phyloP scores from a whole-genome alignment of 2,329 filamentous ascomycete genomes.

The Ceratocystis ficicola region DNA sequence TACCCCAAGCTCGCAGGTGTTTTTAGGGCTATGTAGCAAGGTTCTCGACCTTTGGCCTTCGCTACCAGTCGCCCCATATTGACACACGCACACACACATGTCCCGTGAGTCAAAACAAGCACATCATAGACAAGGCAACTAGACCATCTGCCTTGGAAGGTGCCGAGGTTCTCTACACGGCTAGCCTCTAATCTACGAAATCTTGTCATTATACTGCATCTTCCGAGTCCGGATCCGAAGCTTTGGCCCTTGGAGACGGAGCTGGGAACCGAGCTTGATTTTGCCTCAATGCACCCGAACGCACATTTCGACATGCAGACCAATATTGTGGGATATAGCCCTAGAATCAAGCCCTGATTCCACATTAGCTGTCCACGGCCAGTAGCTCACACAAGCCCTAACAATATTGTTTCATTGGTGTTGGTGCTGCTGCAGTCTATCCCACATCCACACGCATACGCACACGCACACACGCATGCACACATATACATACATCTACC shows the following conservation, averaged over 20 bases:
- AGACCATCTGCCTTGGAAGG: background rate
- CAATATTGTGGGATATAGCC: slow-evolving; percentile 5
- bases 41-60: background rate
- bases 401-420: background rate
- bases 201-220: too few species aligned
- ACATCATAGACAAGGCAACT: background rate
- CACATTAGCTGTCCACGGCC: background rate
- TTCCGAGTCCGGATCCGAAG: background rate
- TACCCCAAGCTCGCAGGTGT: background rate
- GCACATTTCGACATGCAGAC: slow-evolving; percentile 1
- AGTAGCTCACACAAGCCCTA: background rate
- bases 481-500: background rate
- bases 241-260: background rate
- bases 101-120: background rate
- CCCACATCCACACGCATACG: too few species aligned
- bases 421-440: background rate
- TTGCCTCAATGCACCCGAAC: background rate
- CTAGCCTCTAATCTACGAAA: background rate
- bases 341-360: slow-evolving; percentile 4
- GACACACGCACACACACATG: background rate
- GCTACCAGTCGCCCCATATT: background rate
- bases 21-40: background rate
- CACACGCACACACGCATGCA: too few species aligned
- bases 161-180: background rate
- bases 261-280: background rate